Evolutionary conservation across 495 filamentous ascomycete species (phyloP).

Genomic region (Neohortaea acidophila): DNA sequence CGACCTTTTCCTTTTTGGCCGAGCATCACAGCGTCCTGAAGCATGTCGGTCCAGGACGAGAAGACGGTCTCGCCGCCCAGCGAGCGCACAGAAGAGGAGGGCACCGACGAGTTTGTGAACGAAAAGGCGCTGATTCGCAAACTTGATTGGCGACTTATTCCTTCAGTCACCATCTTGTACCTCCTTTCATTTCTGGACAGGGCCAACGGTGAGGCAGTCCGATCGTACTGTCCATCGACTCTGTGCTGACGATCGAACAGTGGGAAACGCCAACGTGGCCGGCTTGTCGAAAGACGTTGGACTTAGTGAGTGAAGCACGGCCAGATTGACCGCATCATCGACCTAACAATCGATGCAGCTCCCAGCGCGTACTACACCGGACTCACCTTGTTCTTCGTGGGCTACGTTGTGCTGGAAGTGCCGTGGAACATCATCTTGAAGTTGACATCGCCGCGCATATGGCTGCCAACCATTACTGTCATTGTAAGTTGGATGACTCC

Average conservation of each 20-base stretch:
- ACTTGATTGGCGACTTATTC: conserved; percentile 48
- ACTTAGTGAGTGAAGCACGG: too few species aligned
- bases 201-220: conserved; percentile 48
- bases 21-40: too few species aligned
- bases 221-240: too few species aligned
- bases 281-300: too few species aligned
- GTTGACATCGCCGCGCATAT: conserved; percentile 48
- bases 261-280: too few species aligned
- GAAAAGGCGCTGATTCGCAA: conserved; percentile 51
- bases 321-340: too few species aligned
- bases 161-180: conserved; percentile 53
- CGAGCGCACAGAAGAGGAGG: too few species aligned
- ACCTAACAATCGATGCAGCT: conserved; percentile 52
- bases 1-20: too few species aligned
- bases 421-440: conserved; percentile 33
- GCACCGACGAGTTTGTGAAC: too few species aligned
- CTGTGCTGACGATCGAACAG: too few species aligned
- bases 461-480: conserved; percentile 41
- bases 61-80: too few species aligned
- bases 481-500: conserved; percentile 25
- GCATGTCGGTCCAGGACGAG: too few species aligned
- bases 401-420: conserved; percentile 56
- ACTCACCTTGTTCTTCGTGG: conserved; percentile 60
- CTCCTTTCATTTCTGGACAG: conserved; percentile 60
- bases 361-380: conserved; percentile 59